These are phyloP conservation scores for Collariella sp. DNA, from an alignment of 495 filamentous ascomycete genomes.

Conservation along the genomic window DNA sequence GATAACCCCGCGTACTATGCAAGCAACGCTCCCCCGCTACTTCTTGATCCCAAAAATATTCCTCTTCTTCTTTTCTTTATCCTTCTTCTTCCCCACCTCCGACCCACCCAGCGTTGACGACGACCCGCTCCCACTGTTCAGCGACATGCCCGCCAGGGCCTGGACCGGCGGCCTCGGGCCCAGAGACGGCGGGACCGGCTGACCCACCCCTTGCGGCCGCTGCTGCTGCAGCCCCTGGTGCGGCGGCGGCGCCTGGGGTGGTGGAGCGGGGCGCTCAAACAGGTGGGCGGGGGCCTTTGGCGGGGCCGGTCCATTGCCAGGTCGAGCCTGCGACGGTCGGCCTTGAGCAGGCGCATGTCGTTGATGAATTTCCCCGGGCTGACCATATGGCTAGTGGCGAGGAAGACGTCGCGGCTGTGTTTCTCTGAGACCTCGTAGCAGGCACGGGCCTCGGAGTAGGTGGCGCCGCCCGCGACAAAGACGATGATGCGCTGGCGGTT, in stretches of 20 bases:
- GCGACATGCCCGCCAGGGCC: conserved; percentile 26
- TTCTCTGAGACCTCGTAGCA: conserved; percentile 79
- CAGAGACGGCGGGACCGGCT: conserved; percentile 17
- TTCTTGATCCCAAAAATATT: conserved; percentile 69
- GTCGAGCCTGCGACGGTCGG: conserved; percentile 62
- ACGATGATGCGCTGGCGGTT: conserved; percentile 86
- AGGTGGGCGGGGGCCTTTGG: conserved; percentile 77
- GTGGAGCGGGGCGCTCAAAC: conserved; percentile 64
- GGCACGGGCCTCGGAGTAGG: conserved; percentile 75
- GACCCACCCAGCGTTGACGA: not conserved
- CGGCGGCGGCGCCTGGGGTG: conserved; percentile 8
- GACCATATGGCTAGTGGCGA: conserved; percentile 87
- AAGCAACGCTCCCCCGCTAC: not conserved
- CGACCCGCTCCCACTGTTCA: conserved; percentile 15
- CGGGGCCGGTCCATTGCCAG: conserved; percentile 75
- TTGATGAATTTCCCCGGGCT: conserved; percentile 69
- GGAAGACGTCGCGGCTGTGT: conserved; percentile 70
- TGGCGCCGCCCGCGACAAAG: conserved; percentile 94
- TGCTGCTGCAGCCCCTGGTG: not conserved
- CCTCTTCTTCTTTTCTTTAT: conserved; percentile 63
- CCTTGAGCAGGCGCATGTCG: conserved; percentile 70
- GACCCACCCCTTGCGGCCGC: conserved; percentile 15
- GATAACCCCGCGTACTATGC: not conserved
- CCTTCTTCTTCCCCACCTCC: conserved; percentile 39
- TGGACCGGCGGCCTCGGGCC: conserved; percentile 22